Evolutionary conservation across 208 protist species (phyloP).

Genomic region (Endotrypanum monterogeii): DNA sequence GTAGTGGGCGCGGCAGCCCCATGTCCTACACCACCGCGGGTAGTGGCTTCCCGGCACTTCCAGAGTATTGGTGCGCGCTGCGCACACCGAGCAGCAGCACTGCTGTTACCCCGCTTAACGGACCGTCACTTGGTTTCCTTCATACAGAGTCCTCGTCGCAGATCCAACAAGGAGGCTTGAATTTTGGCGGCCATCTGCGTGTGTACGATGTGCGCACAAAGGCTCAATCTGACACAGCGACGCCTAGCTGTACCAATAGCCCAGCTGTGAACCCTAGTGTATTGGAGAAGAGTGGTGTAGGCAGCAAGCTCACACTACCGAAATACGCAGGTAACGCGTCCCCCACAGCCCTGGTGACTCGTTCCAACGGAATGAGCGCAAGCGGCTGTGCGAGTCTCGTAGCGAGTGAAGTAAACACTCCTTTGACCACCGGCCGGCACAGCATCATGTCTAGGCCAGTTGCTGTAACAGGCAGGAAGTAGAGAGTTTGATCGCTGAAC

Average conservation of each 20-base stretch:
- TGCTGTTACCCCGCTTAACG: conserved; percentile 6
- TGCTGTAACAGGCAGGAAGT: neutral
- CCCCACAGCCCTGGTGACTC: conserved; percentile 1
- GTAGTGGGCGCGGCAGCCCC: conserved; percentile 23
- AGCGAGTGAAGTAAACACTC: conserved; percentile 35
- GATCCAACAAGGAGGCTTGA: neutral
- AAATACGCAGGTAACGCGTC: conserved; percentile 22
- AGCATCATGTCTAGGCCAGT: neutral
- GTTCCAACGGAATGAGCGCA: conserved; percentile 5
- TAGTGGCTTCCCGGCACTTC: conserved; percentile 30
- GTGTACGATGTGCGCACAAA: conserved; percentile 50
- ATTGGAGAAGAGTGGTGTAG: conserved; percentile 12
- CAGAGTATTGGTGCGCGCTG: conserved; percentile 32
- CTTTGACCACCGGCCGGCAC: conserved; percentile 22
- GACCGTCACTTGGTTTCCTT: conserved; percentile 20
- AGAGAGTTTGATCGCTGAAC: neutral
- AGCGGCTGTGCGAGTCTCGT: conserved; percentile 22
- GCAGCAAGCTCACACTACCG: conserved; percentile 9
- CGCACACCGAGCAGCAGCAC: conserved; percentile 19
- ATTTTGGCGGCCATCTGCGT: conserved; percentile 36
- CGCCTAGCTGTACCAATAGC: conserved; percentile 28
- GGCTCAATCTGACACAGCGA: conserved; percentile 20
- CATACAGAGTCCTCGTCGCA: conserved; percentile 30
- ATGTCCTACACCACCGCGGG: conserved; percentile 25
- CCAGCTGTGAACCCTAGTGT: conserved; percentile 13